Base-by-base conservation (phyloP, 148 eudicot species). In the Silene uniflora region DNA sequence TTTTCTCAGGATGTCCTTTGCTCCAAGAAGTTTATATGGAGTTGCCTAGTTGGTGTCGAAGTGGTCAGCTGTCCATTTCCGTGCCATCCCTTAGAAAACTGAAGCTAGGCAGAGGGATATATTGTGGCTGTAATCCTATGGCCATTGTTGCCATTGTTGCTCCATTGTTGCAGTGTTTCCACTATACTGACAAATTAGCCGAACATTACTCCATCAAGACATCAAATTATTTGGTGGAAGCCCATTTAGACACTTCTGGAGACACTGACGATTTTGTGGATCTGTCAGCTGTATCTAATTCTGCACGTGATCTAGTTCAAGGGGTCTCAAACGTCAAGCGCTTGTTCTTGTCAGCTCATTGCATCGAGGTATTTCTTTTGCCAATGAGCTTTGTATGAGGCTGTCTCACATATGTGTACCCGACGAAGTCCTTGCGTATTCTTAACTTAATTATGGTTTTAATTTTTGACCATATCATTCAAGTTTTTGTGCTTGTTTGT, bases 261-360 rank as follows among this genome's bases (percentile, higher is more conserved):
- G 12, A 67, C 5, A 5, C 1, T 17, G 4, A 18, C 7, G 71
- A 42, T 42, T 7, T 21, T 9, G 7, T 18, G 4, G 71, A 67
- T 39, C 3, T 4, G 16, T 42, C 71, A 1, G 19, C 52, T n/a
- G 5, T 67, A 67, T 67, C 54, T 10, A 10, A 18, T 19, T 18
- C 71, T 17, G 54, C 19, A 5, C 10, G 46, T 42, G 54, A n/a
- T 17, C 54, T 67, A 13, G 12, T 67, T 35, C 52, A 44, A 32
- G 71, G 23, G 52, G 52, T 67, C 1, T 67, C 71, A 17, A 39
- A 11, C 14, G 71, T 42, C 49, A 67, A 67, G 49, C 9, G 49
- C 27, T 39, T 67, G 71, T 67, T 67, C 54, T 18, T 67, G 71
- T 67, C 71, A 14, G 71, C 24, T 67, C 10, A n/a, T 39, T 42